Percentiles rank a stretch among this genome's conserved stretches.
phyloP scores from a whole-genome alignment of 208 protist species.

The Crithidia bombi region DNA sequence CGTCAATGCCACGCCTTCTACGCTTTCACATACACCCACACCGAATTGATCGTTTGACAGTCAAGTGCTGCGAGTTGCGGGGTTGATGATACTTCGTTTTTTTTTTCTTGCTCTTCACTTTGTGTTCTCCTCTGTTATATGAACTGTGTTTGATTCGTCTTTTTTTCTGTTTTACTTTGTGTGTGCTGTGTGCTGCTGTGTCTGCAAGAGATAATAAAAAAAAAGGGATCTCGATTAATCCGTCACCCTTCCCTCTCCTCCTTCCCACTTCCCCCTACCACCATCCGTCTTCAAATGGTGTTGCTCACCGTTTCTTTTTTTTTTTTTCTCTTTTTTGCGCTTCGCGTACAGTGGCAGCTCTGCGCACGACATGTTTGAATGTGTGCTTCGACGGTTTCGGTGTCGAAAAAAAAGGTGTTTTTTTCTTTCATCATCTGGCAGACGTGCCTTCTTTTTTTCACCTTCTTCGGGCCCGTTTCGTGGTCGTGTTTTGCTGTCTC shows the following conservation, averaged over 20 bases:
- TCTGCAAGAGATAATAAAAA: constrained; percentile 1
- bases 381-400: too few species aligned
- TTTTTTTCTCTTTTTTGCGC: not conserved
- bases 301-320: not conserved
- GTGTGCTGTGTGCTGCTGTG: not conserved
- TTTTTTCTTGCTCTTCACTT: constrained; percentile 3
- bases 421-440: not conserved
- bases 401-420: not conserved
- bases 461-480: too few species aligned
- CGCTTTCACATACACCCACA: too few species aligned
- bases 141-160: not conserved
- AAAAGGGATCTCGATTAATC: too few species aligned
- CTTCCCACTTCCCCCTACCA: too few species aligned
- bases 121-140: constrained; percentile 2
- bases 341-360: not conserved
- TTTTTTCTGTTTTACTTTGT: constrained; percentile 3
- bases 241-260: too few species aligned
- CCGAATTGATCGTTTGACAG: too few species aligned
- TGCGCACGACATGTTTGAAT: too few species aligned
- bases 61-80: too few species aligned
- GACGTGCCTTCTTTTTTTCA: too few species aligned
- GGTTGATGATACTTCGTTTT: not conserved
- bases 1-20: too few species aligned
- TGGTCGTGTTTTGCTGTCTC: too few species aligned
- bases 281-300: not conserved